Conservation (phyloP, 768 basidiomycete species). For the Tubosaeta sp. region DNA sequence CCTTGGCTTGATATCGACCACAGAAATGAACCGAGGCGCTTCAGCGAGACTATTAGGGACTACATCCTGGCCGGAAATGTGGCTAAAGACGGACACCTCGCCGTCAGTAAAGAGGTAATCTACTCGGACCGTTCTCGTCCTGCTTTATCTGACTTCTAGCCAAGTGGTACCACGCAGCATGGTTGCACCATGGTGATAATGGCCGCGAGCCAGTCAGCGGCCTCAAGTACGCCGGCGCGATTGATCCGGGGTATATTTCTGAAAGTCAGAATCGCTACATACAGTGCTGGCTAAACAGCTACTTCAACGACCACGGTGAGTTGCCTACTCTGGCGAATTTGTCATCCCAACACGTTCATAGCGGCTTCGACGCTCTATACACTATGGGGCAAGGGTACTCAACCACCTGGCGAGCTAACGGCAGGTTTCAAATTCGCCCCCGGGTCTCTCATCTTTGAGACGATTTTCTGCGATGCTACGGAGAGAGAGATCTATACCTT, state of each 20-base stretch:
- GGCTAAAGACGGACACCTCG: too few species aligned
- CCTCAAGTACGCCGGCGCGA: neutral
- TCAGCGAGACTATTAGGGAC: neutral
- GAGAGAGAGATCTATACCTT: neutral
- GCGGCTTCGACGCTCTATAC: neutral
- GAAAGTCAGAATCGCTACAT: neutral
- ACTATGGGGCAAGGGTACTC: neutral
- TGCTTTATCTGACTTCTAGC: too few species aligned
- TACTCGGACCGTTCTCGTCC: too few species aligned
- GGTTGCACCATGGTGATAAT: neutral
- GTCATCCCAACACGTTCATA: neutral
- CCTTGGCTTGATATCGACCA: neutral
- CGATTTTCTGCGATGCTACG: neutral
- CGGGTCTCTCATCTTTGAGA: neutral
- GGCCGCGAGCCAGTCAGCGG: slow-evolving; percentile 3
- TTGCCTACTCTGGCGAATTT: neutral
- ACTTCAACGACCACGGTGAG: neutral
- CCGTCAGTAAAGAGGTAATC: too few species aligned
- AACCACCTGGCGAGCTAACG: neutral
- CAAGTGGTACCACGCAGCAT: slow-evolving; percentile 1
- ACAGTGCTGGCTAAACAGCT: neutral
- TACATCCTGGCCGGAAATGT: neutral
- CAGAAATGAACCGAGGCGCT: neutral
- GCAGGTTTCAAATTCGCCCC: neutral
- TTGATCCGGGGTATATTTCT: neutral